Percentiles rank a stretch among this genome's conserved stretches.
Evolutionary conservation across 441 rosid species (phyloP).

Genomic region (Omphalea diandra): DNA sequence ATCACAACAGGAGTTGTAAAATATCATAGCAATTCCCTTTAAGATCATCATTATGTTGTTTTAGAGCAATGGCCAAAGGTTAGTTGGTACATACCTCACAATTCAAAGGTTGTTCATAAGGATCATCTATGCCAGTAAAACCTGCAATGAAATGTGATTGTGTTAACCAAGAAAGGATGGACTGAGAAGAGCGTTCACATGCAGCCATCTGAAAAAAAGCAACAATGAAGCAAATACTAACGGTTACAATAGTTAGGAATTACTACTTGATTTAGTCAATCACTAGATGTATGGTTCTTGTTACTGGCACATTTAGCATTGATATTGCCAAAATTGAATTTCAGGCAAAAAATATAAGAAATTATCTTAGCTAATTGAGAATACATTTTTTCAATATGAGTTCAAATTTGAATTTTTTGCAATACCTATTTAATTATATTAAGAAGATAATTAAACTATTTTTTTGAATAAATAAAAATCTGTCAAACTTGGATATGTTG

Average conservation of each 20-base stretch:
- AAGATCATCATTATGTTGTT: not conserved
- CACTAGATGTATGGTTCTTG: not conserved
- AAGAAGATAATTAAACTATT: too few species aligned
- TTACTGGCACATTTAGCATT: too few species aligned
- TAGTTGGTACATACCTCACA: conserved; percentile 60
- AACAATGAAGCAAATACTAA: too few species aligned
- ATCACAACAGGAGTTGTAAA: not conserved
- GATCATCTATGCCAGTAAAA: conserved; percentile 91
- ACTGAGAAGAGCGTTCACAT: not conserved
- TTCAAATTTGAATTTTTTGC: too few species aligned
- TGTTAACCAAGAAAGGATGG: not conserved
- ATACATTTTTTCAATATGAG: too few species aligned
- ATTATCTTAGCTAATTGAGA: too few species aligned
- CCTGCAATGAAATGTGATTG: conserved; percentile 42
- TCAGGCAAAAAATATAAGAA: too few species aligned
- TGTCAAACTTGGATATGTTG: too few species aligned
- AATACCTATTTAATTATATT: too few species aligned
- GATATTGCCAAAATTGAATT: too few species aligned
- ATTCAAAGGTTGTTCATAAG: conserved; percentile 81
- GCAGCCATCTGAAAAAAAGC: too few species aligned
- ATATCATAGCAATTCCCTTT: not conserved
- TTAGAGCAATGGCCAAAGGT: not conserved
- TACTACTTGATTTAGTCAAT: not conserved
- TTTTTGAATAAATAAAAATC: too few species aligned
- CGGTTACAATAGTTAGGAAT: not conserved